Evolutionary conservation across 1,284 basidiomycete genomes (phyloP).

Genomic region (Leccinum pseudoinsigne): DNA sequence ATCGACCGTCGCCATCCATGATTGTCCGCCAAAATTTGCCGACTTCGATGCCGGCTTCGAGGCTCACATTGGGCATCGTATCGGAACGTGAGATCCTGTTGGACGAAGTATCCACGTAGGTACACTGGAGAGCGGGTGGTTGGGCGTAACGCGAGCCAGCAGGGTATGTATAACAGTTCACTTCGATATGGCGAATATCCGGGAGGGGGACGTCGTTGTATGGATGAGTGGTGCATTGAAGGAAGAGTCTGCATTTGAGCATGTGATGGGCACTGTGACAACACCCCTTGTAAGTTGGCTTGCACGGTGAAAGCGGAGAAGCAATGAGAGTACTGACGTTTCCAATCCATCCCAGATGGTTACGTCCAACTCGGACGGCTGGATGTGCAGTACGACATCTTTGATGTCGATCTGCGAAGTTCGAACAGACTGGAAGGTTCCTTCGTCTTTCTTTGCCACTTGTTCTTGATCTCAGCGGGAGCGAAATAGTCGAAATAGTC

Average conservation of each 20-base stretch:
- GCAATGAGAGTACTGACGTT: conserved; percentile 17
- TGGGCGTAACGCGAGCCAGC: conserved; percentile 6
- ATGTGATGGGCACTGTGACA: conserved; percentile 18
- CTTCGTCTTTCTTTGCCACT: not conserved
- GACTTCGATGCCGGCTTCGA: conserved; percentile 24
- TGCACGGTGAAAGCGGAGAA: not conserved
- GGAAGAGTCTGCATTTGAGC: conserved; percentile 26
- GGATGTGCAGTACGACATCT: conserved; percentile 21
- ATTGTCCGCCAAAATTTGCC: conserved; percentile 22
- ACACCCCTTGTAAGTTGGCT: not conserved
- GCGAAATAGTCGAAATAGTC: not conserved
- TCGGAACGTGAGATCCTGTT: not conserved
- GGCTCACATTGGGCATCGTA: not conserved
- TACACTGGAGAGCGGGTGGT: conserved; percentile 11
- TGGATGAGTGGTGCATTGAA: conserved; percentile 19
- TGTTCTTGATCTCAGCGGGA: not conserved
- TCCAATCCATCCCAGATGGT: conserved; percentile 29
- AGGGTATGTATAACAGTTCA: conserved; percentile 23
- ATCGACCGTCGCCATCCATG: conserved; percentile 15
- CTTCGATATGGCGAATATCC: conserved; percentile 18
- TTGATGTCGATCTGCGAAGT: not conserved
- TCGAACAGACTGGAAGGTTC: not conserved
- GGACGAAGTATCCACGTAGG: conserved; percentile 18
- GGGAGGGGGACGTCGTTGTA: conserved; percentile 14
- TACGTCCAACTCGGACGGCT: conserved; percentile 11